Percentiles rank a stretch among this genome's conserved stretches.
These are phyloP conservation scores for Tanozyma kutaoensis DNA, from an alignment of 805 yeast species.

Conservation along the genomic window DNA sequence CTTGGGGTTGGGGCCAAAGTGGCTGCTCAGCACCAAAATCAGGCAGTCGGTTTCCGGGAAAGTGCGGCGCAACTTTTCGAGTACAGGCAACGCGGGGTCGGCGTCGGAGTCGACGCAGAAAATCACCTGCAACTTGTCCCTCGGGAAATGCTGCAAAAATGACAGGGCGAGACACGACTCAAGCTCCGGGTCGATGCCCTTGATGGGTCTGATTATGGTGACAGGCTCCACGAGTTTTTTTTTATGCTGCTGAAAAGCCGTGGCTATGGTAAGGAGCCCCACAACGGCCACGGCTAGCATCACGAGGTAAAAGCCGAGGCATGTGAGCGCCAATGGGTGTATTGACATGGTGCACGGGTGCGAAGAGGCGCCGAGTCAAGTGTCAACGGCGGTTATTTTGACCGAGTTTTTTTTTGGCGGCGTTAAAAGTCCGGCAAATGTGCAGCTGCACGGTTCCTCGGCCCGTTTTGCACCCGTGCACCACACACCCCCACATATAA, in stretches of 20 bases:
- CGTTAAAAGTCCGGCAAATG: too few species aligned
- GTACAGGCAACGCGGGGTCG: slow-evolving; percentile 58
- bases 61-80: slow-evolving; percentile 31
- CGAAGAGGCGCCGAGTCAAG: too few species aligned
- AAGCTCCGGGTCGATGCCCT: slow-evolving; percentile 73
- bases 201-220: slow-evolving; percentile 68
- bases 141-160: slow-evolving; percentile 56
- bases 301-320: slow-evolving; percentile 25
- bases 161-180: slow-evolving; percentile 54
- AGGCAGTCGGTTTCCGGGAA: slow-evolving; percentile 48
- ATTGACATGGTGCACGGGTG: too few species aligned
- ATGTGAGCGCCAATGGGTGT: too few species aligned
- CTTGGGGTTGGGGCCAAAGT: slow-evolving; percentile 80
- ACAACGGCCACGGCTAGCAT: slow-evolving; percentile 21
- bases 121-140: slow-evolving; percentile 45
- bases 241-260: slow-evolving; percentile 10
- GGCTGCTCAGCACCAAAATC: slow-evolving; percentile 35
- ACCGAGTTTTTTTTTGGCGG: too few species aligned
- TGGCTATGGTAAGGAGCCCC: slow-evolving; percentile 26
- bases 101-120: slow-evolving; percentile 56
- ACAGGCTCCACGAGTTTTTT: slow-evolving; percentile 28
- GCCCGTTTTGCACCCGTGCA: too few species aligned
- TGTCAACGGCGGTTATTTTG: too few species aligned
- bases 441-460: too few species aligned
- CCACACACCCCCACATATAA: too few species aligned